Evolutionary conservation across 805 yeast genomes (phyloP), one percentile per base, ranked within the genome.

Genomic region (Komagataella mondaviorum): DNA sequence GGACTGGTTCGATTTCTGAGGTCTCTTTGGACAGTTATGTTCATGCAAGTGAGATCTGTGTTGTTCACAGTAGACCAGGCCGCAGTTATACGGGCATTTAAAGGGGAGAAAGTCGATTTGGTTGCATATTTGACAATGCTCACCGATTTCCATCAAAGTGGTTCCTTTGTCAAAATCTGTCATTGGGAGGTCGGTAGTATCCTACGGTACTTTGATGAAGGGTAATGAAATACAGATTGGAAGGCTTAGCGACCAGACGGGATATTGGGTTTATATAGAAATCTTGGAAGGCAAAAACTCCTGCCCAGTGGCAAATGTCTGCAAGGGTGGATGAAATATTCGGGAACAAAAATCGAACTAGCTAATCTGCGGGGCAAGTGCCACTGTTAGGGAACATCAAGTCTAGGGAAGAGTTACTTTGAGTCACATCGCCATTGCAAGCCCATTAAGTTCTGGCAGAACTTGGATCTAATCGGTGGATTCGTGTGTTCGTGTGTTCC

Each of bases 21-120:
- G 12, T 48, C 45, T 16, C 45, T 50, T 48, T 16, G 53, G 20
- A 52, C 67, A 61, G 6, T 60, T 56, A 56, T 71, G 75, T 16
- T 57, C 63, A 23, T 63, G 61, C 39, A 58, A 62, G n/a, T 66
- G 56, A 5, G 49, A 58, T 47, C 82, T 58, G 58, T 80, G 86
- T 46, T 72, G 71, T 7, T 73, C 67, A 58, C 86, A 80, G 57
- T 61, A 80, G 2, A 70, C 63, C 22, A 59, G 56, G 8, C 69
- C 59, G 58, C 81, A 76, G 50, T 67, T 70, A 46, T 72, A 48
- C 4, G 57, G 74, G 59, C 86, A 81, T 16, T 62, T 62, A 59
- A 71, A 80, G 16, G 86, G 86, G 24, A 81, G 64, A 55, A 80
- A 81, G 59, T 81, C 86, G 6, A 79, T 64, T 54, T 67, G 69